These are phyloP conservation scores for Chrysoporthe deuterocubensis DNA, from an alignment of 2,329 filamentous ascomycete species.

Conservation along the genomic window DNA sequence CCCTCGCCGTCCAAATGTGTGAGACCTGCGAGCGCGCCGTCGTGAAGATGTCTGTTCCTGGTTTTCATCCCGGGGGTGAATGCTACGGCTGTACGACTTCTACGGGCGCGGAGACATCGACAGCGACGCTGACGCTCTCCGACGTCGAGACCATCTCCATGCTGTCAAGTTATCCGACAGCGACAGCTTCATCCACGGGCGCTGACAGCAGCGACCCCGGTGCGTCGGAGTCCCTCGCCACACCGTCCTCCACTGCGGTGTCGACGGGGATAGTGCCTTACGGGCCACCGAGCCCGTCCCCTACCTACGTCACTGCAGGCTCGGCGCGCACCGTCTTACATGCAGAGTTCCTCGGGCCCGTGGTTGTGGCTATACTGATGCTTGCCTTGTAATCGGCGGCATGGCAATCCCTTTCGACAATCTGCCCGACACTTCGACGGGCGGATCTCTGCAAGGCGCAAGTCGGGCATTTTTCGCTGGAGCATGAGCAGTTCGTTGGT, in stretches of 20 bases:
- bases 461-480: background rate
- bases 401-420: background rate
- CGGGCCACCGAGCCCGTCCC: conserved; percentile 1
- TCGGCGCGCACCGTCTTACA: conserved; percentile 9
- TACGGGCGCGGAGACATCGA: background rate
- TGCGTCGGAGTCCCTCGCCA: background rate
- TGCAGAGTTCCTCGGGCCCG: background rate
- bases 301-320: conserved; percentile 21
- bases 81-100: conserved; percentile 34
- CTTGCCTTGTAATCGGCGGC: conserved; percentile 9
- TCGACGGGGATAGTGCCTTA: conserved; percentile 6
- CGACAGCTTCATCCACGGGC: background rate
- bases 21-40: conserved; percentile 33
- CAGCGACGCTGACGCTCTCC: conserved; percentile 15
- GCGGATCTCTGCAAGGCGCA: conserved; percentile 3
- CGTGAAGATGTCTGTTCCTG: conserved; percentile 33
- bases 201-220: background rate
- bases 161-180: background rate
- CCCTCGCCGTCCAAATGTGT: conserved; percentile 34
- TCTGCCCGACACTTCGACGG: background rate
- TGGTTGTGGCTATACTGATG: conserved; percentile 11
- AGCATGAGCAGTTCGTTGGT: conserved; percentile 7
- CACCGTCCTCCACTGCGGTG: background rate
- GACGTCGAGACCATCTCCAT: conserved; percentile 18
- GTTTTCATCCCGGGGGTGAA: conserved; percentile 32